Evolutionary conservation across 495 filamentous ascomycete genomes (phyloP).

Genomic region (Trichodelitschia bisporula): DNA sequence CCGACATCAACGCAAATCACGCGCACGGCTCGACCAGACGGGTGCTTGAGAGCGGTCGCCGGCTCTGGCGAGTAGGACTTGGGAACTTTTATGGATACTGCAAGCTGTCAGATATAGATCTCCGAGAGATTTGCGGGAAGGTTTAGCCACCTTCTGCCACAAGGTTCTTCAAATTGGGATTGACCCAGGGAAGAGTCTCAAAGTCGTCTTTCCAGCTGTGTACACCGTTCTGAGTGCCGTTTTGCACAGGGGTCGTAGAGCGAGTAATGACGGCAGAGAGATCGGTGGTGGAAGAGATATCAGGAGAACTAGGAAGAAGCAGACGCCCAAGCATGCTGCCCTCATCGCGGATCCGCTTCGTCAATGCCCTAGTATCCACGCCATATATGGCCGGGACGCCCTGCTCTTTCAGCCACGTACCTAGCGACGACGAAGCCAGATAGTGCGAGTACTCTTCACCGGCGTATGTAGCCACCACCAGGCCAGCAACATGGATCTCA

Average conservation of each 20-base stretch:
- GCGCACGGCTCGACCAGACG: slow-evolving; percentile 61
- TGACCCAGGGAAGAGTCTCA: slow-evolving; percentile 61
- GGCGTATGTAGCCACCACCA: slow-evolving; percentile 72
- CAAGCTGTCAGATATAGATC: slow-evolving; percentile 6
- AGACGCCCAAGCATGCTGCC: slow-evolving; percentile 93
- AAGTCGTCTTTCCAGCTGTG: too few relatives aligned
- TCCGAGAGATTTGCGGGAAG: slow-evolving; percentile 2
- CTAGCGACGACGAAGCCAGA: slow-evolving; percentile 69
- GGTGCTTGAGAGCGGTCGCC: slow-evolving; percentile 46
- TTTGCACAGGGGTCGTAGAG: too few relatives aligned
- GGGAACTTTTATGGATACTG: slow-evolving; percentile 69
- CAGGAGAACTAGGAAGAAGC: slow-evolving; percentile 43
- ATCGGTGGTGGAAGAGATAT: slow-evolving; percentile 18
- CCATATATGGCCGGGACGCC: slow-evolving; percentile 90
- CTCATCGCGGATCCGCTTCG: slow-evolving; percentile 76
- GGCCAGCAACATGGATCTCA: slow-evolving; percentile 76
- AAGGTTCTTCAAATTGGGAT: slow-evolving; percentile 79
- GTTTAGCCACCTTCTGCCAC: slow-evolving; percentile 65
- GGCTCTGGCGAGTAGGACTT: slow-evolving; percentile 53
- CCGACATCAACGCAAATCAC: slow-evolving; percentile 88
- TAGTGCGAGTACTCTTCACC: slow-evolving; percentile 90
- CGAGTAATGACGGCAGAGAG: slow-evolving; percentile 5
- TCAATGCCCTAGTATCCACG: slow-evolving; percentile 80
- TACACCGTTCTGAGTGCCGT: too few relatives aligned
- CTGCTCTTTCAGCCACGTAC: slow-evolving; percentile 87